Base-by-base conservation (phyloP, 768 basidiomycete genomes). In the Nidularia pulvinata region DNA sequence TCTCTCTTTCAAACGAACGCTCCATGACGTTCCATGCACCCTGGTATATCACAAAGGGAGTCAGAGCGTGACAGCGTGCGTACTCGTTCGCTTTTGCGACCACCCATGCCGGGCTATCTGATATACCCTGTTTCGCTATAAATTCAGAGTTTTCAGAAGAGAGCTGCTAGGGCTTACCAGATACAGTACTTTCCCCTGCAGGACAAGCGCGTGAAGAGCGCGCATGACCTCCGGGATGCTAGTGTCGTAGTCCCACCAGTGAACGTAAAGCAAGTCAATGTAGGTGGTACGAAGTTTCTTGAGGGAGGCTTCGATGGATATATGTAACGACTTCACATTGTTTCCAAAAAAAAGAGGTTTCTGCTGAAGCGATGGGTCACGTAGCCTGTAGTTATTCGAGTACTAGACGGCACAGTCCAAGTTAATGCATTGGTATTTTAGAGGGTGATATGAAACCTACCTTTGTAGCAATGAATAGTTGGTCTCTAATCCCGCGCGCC, bases 211-310 rank as follows among this genome's bases (percentile, higher is more conserved):
- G 56, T 86, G 79, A 6, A 86, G 66, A 6, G 70, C 64, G 42
- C 75, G 73, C 82, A 86, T 83, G 43, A 85, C 66, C 64, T 87
- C 84, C 59, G 80, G 76, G 49, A 85, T 69, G 10, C 72, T 67
- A 16, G 78, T 79, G 5, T 69, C 62, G 52, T 69, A 80, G 60
- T 84, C 83, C 82, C 81, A 80, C 66, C 69, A 76, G 49, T 78
- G 25, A 25, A 25, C 25, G 25, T 25, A 25, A 25, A 25, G 25
- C 25, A 25, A 25, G 25, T 25, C 25, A 74, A 78, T 70, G 49
- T 76, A 77, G 3, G 57, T 57, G 0, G 73, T 77, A 46, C 71
- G 63, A 1, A 81, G 66, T 58, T 73, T 76, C 60, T 71, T 72
- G 52, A 80, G 62, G 7, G 73, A 75, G 4, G 59, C 73, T 22